phyloP scores from a whole-genome alignment of 139 green algal genomes.

The Chlamydomonas sp. region DNA sequence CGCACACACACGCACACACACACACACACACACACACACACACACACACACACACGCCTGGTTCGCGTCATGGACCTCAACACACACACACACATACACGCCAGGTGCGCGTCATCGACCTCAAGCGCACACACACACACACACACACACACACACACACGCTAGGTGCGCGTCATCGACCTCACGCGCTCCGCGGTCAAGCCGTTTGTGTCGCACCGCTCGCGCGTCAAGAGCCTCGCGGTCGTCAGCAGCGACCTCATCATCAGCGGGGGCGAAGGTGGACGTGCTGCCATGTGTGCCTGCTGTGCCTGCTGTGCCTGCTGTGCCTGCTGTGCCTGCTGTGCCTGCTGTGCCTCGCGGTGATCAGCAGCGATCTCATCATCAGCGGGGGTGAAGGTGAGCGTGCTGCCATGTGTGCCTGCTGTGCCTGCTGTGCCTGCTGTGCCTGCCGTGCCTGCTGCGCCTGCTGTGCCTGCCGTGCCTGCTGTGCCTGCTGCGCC shows the following conservation, averaged over 20 bases:
- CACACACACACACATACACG: neutral
- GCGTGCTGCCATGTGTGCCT: no score
- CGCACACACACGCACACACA: neutral
- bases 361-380: no score
- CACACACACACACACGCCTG: neutral
- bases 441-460: no score
- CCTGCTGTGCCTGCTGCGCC: conserved; percentile 35
- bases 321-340: no score
- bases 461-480: conserved; percentile 24
- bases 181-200: neutral
- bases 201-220: conserved; percentile 10
- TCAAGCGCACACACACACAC: neutral
- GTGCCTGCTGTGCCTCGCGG: no score
- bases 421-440: no score
- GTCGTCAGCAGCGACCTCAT: conserved; percentile 5
- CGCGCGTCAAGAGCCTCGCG: conserved; percentile 11
- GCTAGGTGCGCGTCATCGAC: conserved; percentile 11
- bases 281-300: no score
- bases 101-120: conserved; percentile 13
- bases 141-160: neutral
- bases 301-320: no score
- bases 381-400: no score
- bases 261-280: conserved; percentile 13
- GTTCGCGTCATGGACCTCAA: neutral
- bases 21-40: neutral